Conservation (phyloP, 192 early-diverging fungal genomes). For the Podila minutissima region DNA sequence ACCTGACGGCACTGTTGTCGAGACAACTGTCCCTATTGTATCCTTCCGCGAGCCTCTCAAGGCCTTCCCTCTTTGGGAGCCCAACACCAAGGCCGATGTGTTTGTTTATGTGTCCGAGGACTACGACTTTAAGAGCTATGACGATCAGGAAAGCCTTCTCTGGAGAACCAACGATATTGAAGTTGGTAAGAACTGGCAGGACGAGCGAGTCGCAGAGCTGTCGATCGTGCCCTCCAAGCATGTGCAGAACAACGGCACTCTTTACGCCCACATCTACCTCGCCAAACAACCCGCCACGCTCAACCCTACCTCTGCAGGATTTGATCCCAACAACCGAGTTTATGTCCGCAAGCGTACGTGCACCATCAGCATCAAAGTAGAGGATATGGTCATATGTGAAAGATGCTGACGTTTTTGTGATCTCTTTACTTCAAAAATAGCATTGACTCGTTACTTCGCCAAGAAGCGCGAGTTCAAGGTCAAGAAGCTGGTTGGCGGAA, state of each 20-base stretch:
- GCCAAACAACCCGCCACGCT: slow-evolving; percentile 48
- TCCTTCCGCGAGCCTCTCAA: slow-evolving; percentile 9
- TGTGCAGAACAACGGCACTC: slow-evolving; percentile 65
- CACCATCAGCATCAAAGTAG: neutral
- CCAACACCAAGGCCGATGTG: slow-evolving; percentile 46
- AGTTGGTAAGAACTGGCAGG: slow-evolving; percentile 52
- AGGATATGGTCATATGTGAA: neutral
- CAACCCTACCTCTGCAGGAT: slow-evolving; percentile 52
- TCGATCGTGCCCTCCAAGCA: slow-evolving; percentile 57
- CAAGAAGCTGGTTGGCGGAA: slow-evolving; percentile 60
- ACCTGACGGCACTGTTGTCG: slow-evolving; percentile 14
- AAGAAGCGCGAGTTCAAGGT: slow-evolving; percentile 60
- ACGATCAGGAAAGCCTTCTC: slow-evolving; percentile 49
- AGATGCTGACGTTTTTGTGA: neutral
- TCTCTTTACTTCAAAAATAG: slow-evolving; percentile 29
- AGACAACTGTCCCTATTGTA: neutral
- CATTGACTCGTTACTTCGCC: slow-evolving; percentile 59
- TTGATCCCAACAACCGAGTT: slow-evolving; percentile 53
- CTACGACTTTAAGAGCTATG: slow-evolving; percentile 51
- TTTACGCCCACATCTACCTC: slow-evolving; percentile 72
- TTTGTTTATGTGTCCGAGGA: slow-evolving; percentile 60
- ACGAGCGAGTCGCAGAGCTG: slow-evolving; percentile 52
- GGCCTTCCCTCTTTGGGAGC: slow-evolving; percentile 33
- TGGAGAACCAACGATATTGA: slow-evolving; percentile 54
- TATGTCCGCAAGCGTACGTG: slow-evolving; percentile 62